Conservation (phyloP, 495 filamentous ascomycete species). For the Pseudevernia furfuracea region DNA sequence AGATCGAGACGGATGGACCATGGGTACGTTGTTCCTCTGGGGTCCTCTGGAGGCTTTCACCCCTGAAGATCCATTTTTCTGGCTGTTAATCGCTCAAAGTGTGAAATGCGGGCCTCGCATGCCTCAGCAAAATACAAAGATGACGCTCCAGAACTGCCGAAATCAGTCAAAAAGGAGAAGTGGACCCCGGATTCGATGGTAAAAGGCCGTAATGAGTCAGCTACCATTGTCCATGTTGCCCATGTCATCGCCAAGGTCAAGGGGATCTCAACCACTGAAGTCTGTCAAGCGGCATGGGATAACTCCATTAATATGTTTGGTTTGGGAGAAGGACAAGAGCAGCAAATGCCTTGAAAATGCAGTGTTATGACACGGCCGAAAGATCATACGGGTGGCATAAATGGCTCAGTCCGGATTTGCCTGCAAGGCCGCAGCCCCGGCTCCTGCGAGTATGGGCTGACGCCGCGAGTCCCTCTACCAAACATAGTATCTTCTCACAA, state of each 20-base stretch:
- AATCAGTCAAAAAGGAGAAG: conserved; percentile 87
- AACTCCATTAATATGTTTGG: conserved; percentile 80
- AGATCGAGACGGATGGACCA: conserved; percentile 91
- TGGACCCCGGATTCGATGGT: conserved; percentile 76
- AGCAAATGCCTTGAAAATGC: not conserved
- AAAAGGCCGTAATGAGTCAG: conserved; percentile 88
- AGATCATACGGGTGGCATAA: not conserved
- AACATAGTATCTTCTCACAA: not conserved
- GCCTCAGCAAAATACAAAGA: conserved; percentile 43
- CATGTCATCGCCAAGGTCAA: conserved; percentile 79
- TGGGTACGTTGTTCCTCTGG: conserved; percentile 47
- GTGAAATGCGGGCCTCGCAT: conserved; percentile 49
- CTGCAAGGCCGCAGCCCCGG: not conserved
- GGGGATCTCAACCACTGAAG: conserved; percentile 66
- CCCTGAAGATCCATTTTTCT: not conserved
- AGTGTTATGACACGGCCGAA: too few relatives aligned
- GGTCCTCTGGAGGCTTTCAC: not conserved
- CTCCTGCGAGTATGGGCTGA: not conserved
- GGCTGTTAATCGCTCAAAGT: conserved; percentile 28
- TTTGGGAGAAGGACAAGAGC: conserved; percentile 43
- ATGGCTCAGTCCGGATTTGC: not conserved
- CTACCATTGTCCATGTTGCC: conserved; percentile 74
- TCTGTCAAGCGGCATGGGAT: conserved; percentile 78
- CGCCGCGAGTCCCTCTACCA: not conserved
- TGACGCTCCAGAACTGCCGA: conserved; percentile 40